Evolutionary conservation across 352 stramenopile genomes (phyloP).

Genomic region (Halophytophthora polymorphica): DNA sequence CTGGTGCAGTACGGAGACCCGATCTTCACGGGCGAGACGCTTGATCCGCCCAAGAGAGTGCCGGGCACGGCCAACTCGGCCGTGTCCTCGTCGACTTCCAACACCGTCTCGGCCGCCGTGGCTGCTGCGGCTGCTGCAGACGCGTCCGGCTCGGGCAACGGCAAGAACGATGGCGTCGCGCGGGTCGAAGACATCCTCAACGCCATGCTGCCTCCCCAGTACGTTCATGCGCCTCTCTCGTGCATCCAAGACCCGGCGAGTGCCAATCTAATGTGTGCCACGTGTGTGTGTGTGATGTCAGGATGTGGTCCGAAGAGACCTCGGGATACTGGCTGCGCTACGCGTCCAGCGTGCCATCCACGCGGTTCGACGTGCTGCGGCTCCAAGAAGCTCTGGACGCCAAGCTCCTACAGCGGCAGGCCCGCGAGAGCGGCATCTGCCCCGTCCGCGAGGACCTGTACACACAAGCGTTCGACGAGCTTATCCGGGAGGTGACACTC

Average conservation of each 20-base stretch:
- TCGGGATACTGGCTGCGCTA: slow-evolving; percentile 91
- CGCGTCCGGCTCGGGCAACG: slow-evolving; percentile 11
- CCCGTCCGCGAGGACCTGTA: slow-evolving; percentile 94
- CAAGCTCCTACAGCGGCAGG: slow-evolving; percentile 88
- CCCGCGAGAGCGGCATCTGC: slow-evolving; percentile 91
- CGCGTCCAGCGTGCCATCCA: slow-evolving; percentile 85
- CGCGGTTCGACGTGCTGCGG: slow-evolving; percentile 91
- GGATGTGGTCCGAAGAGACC: slow-evolving; percentile 77
- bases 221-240: slow-evolving; percentile 1
- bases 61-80: slow-evolving; percentile 12
- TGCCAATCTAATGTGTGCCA: slow-evolving; percentile 5
- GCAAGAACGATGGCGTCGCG: slow-evolving; percentile 43
- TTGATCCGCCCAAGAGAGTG: slow-evolving; percentile 54
- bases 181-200: slow-evolving; percentile 80
- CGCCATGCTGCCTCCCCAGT: slow-evolving; percentile 74
- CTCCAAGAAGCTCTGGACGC: slow-evolving; percentile 90
- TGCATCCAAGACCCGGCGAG: neutral
- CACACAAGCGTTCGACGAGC: slow-evolving; percentile 89
- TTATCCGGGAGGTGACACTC: slow-evolving; percentile 92
- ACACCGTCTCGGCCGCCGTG: slow-evolving; percentile 13
- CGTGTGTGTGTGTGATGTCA: slow-evolving; percentile 22
- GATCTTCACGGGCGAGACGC: slow-evolving; percentile 87
- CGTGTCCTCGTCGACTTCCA: slow-evolving; percentile 20
- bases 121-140: slow-evolving; percentile 22
- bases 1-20: slow-evolving; percentile 88